phyloP scores from a whole-genome alignment of 2,329 filamentous ascomycete genomes.

The Mycosphaerelloides madeirae region DNA sequence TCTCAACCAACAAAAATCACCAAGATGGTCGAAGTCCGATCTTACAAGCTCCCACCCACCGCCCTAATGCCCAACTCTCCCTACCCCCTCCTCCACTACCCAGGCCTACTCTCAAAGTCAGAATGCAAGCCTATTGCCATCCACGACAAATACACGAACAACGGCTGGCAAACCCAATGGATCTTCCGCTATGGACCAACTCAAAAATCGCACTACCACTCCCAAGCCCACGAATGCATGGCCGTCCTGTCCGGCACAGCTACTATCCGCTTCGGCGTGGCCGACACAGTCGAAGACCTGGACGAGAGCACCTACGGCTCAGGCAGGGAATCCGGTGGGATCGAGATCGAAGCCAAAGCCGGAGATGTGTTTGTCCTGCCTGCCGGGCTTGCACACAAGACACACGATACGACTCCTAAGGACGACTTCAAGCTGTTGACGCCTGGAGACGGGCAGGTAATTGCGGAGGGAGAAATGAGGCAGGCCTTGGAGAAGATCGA shows the following conservation, averaged over 20 bases:
- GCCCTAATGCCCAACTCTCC: constrained; percentile 50
- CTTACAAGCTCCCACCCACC: constrained; percentile 42
- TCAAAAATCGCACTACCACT: constrained; percentile 56
- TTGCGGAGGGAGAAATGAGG: constrained; percentile 31
- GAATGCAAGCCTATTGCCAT: constrained; percentile 27
- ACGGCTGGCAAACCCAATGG: constrained; percentile 54
- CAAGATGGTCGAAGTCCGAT: constrained; percentile 21
- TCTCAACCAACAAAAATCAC: no score
- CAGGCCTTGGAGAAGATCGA: constrained; percentile 35
- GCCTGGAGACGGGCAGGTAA: constrained; percentile 40
- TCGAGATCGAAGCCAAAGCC: constrained; percentile 45
- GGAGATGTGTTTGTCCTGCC: constrained; percentile 59
- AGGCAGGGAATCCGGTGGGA: constrained; percentile 43
- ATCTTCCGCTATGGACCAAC: constrained; percentile 54
- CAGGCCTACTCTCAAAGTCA: constrained; percentile 35
- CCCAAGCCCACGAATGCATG: constrained; percentile 55
- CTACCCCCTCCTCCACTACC: constrained; percentile 52
- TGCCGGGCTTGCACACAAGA: constrained; percentile 54
- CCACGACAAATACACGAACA: constrained; percentile 44
- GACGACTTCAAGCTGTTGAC: constrained; percentile 40
- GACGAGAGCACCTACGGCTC: constrained; percentile 39
- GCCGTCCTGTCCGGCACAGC: constrained; percentile 51
- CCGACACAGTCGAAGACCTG: constrained; percentile 41
- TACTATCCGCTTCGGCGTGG: constrained; percentile 53
- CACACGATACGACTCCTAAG: constrained; percentile 40